Evolutionary conservation across 2,329 filamentous ascomycete genomes (phyloP).

Genomic region (Fusarium pseudoanthophilum): DNA sequence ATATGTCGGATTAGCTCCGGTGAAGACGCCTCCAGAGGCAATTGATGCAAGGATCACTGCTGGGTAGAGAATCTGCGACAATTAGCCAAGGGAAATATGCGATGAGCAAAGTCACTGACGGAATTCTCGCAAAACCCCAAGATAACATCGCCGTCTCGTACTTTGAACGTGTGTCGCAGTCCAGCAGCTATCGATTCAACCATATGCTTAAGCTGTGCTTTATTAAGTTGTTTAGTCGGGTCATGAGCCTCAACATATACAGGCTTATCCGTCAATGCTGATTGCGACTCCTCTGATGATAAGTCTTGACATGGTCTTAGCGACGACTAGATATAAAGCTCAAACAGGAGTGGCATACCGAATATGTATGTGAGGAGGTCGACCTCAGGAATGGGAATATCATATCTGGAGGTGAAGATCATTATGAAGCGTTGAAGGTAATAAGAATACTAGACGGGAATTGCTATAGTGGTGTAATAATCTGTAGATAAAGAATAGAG

Average conservation of each 20-base stretch:
- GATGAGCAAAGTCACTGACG: neutral
- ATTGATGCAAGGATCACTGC: neutral
- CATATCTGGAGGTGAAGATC: neutral
- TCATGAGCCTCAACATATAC: neutral
- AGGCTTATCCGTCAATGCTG: neutral
- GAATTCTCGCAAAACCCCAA: conserved; percentile 6
- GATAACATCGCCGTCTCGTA: neutral
- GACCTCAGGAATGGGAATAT: neutral
- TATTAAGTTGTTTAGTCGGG: neutral
- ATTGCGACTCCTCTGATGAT: neutral
- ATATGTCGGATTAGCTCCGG: conserved; percentile 10
- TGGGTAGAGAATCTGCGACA: neutral
- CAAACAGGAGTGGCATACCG: accelerated
- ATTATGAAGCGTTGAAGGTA: accelerated
- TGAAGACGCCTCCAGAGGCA: conserved; percentile 6
- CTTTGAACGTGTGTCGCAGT: accelerated
- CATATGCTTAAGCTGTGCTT: neutral
- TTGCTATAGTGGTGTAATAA: accelerated
- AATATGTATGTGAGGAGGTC: neutral
- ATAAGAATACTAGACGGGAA: accelerated
- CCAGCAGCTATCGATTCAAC: neutral
- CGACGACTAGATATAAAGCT: accelerated
- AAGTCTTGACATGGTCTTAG: neutral
- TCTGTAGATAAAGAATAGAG: accelerated
- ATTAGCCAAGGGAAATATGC: neutral